Percentiles rank a stretch among this genome's conserved stretches.
Conservation (phyloP, 345 rosid species). For the Moricandia moricandioides region DNA sequence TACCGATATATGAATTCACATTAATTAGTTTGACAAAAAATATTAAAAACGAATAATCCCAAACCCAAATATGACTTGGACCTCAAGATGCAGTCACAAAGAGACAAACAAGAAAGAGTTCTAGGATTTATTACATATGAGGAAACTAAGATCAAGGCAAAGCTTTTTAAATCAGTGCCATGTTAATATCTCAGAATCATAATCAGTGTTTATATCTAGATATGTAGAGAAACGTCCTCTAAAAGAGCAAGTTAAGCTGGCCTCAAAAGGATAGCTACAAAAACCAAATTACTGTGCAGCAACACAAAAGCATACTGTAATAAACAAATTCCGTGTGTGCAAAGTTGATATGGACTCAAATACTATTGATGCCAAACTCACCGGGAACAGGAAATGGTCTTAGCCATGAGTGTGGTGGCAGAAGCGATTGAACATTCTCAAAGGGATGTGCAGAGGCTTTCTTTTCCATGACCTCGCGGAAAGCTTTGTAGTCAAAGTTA, state of each 20-base stretch:
- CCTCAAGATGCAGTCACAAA: not conserved
- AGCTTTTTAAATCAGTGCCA: constrained; percentile 1
- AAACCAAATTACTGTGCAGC: constrained; percentile 10
- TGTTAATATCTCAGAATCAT: not conserved
- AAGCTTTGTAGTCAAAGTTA: constrained; percentile 50
- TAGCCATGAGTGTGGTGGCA: constrained; percentile 96
- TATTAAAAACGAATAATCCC: not conserved
- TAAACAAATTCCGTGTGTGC: not conserved
- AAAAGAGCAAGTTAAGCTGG: not conserved
- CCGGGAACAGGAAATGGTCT: constrained; percentile 82
- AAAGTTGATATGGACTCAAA: not conserved
- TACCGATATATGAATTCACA: not conserved
- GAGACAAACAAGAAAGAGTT: not conserved
- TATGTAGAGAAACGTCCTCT: not conserved
- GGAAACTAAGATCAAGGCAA: constrained; percentile 1
- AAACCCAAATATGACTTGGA: not conserved
- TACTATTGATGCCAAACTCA: constrained; percentile 37
- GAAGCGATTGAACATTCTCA: constrained; percentile 91
- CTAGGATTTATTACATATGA: not conserved
- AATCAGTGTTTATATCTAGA: not conserved
- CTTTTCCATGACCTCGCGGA: constrained; percentile 85
- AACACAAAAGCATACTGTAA: not conserved
- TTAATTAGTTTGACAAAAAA: not conserved
- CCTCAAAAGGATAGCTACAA: not conserved
- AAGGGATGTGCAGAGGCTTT: constrained; percentile 98